Evolutionary conservation across 495 filamentous ascomycete species (phyloP), one percentile per base, ranked within the genome.

Genomic region (Penicillium manginii): DNA sequence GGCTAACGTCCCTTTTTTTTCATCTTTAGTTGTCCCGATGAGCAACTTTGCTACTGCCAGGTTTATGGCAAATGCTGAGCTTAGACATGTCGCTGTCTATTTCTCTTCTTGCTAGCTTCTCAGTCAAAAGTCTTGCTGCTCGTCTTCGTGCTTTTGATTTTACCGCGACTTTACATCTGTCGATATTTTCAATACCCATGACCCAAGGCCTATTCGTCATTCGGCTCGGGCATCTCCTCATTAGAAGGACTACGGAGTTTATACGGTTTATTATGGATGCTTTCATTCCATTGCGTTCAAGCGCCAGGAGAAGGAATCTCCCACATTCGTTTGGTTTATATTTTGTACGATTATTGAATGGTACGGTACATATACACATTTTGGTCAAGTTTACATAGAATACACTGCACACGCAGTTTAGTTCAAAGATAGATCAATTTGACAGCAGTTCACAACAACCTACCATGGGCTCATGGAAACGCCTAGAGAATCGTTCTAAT

Each of bases 1-100:
- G 15, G 15, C 18, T 45, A 15, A 17, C 18, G 15, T 29, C 47
- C 43, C 45, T 53, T 26, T 31, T 57, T 29, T 8, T 8, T 29
- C 6, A 7, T 8, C 32, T 12, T n/a, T 35, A 81, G 78, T 55
- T 82, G 79, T 60, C 79, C 79, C 19, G 69, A 74, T 19, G 71
- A 80, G 55, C 59, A 80, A 46, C 49, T 77, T 39, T 82, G 79
- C 60, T 79, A 81, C 50, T 82, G 79, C 40, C 69, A 78, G 42
- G 79, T 82, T 7, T 82, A 82, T 46, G 78, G 78, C 10, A 64
- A 67, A 39, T 82, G 79, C 59, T 80, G 52, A 73, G 9, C 32
- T 14, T 9, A 23, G 3, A 29, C 1, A 2, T 43, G 40, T 43
- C 17, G 7, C n/a, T 17, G 14, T 43, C 7, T 0, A n/a, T 10